Evolutionary conservation across 2,329 filamentous ascomycete genomes (phyloP), one percentile per base, ranked within the genome.

Genomic region (Myriosclerotinia scirpicola): DNA sequence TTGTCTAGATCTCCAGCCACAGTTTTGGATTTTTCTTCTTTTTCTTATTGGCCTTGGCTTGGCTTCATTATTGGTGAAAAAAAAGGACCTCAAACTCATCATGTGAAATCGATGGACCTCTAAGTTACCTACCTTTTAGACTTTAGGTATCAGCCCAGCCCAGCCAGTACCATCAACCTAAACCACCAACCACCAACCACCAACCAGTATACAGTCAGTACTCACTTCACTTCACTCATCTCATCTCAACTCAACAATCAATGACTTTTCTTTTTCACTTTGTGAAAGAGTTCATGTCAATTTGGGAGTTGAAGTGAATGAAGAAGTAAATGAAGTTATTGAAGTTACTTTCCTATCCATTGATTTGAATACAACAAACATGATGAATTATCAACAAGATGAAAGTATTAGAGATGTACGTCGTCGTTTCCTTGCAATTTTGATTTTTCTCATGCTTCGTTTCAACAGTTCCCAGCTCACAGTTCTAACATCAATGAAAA

Each of bases 341-440:
- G 30, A 48, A 12, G 2, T 50, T n/a, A n/a, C n/a, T 11, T 34
- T 34, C 14, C 54, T 22, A 56, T 22, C 36, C 20, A 46, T 46
- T 46, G 15, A 44, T 44, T 20, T 46, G 17, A 17, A 46, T 8
- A 12, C 38, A 40, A 40, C 3, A 50, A 36, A 6, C 30, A 65
- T 54, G 22, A 66, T 66, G 64, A 66, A 66, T 66, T 17, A 50
- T 38, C 55, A 66, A 58, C 64, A 66, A 15, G 46, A 66, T 53
- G 55, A 53, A 61, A 54, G 52, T n/a, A 54, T 66, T 26, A 44
- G 38, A 44, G 52, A 66, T 61, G 64, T 66, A 56, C 36, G 38
- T 50, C 26, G 26, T 26, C 26, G 26, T 26, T 26, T 26, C 26
- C 26, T 26, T 26, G 26, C 26, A 26, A 26, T 26, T 26, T n/a